Percentiles rank a stretch among this genome's conserved stretches.
These are phyloP conservation scores for Achlya hypogyna DNA, from an alignment of 352 stramenopile species.

Conservation along the genomic window DNA sequence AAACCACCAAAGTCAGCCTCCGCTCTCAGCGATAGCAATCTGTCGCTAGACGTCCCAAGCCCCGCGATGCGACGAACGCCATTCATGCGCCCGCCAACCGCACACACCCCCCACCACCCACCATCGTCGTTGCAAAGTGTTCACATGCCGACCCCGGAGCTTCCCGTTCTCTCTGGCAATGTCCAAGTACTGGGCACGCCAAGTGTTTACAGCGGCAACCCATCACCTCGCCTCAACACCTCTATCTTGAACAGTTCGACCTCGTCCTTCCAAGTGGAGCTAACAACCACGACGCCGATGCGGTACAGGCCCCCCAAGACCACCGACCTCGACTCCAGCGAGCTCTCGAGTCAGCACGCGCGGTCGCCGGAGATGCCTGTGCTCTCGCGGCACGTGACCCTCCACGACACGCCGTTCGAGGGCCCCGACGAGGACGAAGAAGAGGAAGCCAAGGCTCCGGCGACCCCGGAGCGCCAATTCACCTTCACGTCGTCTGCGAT, in stretches of 20 bases:
- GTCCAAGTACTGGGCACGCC: conserved; percentile 2
- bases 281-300: background rate
- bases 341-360: background rate
- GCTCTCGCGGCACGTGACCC: background rate
- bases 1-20: background rate
- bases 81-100: conserved; percentile 1
- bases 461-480: background rate
- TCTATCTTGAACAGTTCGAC: background rate
- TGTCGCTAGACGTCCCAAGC: conserved; percentile 5
- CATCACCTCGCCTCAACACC: background rate
- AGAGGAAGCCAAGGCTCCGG: background rate
- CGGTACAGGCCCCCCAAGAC: background rate
- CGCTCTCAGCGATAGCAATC: conserved; percentile 10
- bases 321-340: background rate
- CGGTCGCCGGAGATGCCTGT: conserved; percentile 1
- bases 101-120: background rate
- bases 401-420: background rate
- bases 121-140: background rate
- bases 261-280: background rate
- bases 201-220: background rate
- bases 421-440: background rate
- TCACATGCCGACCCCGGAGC: conserved; percentile 1
- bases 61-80: conserved; percentile 1
- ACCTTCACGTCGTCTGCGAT: background rate
- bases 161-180: background rate